Percentiles rank a stretch among this genome's conserved stretches.
phyloP scores from a whole-genome alignment of 2,329 filamentous ascomycete species.

The Pseudocercospora vitis region DNA sequence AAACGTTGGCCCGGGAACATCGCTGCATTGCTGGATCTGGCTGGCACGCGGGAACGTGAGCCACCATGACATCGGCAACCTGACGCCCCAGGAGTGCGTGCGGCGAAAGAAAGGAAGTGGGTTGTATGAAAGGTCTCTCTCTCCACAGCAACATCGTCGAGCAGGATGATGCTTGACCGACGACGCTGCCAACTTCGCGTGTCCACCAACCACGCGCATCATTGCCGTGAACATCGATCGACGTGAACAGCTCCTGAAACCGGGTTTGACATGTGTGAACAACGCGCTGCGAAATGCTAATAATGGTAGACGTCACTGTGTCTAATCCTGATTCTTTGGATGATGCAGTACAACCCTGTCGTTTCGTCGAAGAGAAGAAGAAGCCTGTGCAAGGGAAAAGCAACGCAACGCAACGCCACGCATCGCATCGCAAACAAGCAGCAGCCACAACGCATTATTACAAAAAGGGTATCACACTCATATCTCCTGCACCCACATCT shows the following conservation, averaged over 20 bases:
- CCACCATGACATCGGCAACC: slow-evolving; percentile 1
- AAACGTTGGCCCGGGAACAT: background rate
- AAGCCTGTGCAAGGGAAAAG: background rate
- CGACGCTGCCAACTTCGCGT: background rate
- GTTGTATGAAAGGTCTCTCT: slow-evolving; percentile 5
- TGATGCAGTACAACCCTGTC: background rate
- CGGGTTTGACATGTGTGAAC: background rate
- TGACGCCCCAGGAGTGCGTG: too few relatives aligned
- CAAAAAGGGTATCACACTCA: slow-evolving; percentile 9
- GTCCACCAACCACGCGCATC: background rate
- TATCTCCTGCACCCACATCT: slow-evolving; percentile 58
- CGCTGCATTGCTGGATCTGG: background rate
- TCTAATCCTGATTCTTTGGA: background rate
- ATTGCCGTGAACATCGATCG: background rate
- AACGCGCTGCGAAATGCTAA: background rate
- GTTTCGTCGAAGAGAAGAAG: background rate
- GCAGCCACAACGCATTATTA: background rate
- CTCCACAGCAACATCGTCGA: background rate
- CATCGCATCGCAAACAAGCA: background rate
- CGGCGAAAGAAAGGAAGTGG: too few relatives aligned
- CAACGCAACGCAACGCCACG: background rate
- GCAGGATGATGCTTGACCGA: slow-evolving; percentile 1
- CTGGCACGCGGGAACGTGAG: background rate
- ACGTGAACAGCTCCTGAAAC: background rate
- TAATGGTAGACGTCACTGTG: background rate